Conservation (phyloP, 495 filamentous ascomycete genomes). For the Platismatia glauca region DNA sequence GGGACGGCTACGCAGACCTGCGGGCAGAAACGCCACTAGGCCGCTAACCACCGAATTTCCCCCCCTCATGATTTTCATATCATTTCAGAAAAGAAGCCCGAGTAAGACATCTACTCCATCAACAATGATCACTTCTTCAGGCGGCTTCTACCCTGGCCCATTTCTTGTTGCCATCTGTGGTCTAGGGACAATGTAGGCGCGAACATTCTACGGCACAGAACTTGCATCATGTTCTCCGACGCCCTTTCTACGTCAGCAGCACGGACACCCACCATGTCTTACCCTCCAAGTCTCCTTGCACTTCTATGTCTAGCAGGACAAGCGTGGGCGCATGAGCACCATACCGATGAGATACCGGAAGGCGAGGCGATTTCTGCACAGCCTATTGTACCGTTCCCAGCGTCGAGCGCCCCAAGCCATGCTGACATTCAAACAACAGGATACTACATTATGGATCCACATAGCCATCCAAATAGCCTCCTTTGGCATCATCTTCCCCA, state of each 20-base stretch:
- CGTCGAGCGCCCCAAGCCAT: constrained; percentile 2
- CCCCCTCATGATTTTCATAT: background rate
- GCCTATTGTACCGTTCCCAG: constrained; percentile 56
- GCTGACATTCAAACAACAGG: constrained; percentile 37
- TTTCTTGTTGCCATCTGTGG: too few species aligned
- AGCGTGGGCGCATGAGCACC: constrained; percentile 61
- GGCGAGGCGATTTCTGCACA: constrained; percentile 69
- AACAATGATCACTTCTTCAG: background rate
- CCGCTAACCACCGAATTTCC: constrained; percentile 3
- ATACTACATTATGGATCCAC: constrained; percentile 84
- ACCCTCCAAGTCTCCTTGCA: constrained; percentile 14
- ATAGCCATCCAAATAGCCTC: constrained; percentile 80
- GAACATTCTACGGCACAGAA: background rate
- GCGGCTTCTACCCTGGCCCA: background rate
- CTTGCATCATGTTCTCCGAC: constrained; percentile 11
- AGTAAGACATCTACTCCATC: background rate
- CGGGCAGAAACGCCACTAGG: too few species aligned
- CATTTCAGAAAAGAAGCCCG: background rate
- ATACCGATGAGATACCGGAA: constrained; percentile 64
- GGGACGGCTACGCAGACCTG: too few species aligned
- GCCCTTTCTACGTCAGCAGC: background rate
- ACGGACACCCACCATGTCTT: constrained; percentile 5
- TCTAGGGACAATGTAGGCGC: background rate
- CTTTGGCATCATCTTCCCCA: constrained; percentile 86
- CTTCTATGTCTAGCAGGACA: constrained; percentile 30